Base-by-base conservation (phyloP, 257 asterid species). In the Plectranthus barbatus region DNA sequence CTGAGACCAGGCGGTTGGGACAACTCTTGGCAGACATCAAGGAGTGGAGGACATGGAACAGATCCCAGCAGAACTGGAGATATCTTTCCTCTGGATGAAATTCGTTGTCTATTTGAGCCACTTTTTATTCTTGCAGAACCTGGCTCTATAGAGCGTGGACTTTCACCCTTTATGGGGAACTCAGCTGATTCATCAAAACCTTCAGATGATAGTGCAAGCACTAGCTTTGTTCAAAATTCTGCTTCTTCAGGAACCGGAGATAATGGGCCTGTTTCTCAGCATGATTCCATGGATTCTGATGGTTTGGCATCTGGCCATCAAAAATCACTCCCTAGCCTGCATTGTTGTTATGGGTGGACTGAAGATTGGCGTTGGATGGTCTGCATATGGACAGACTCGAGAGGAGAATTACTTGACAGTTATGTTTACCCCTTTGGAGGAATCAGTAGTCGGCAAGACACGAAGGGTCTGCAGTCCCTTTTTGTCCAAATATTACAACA, bases 331-430 rank as follows among this genome's bases (percentile, higher is more conserved):
- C 94, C 98, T 19, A 86, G 93, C 72, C 78, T 93, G 74, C 99
- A 93, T 76, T 93, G 99, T 76, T 90, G 99, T 80, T 93, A 93
- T 78, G 99, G 96, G 47, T 93, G 99, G 99, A 90, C 97, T 54
- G 99, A 93, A 73, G 99, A 93, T 83, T 93, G 99, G 99, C 96
- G 97, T 40, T 93, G 99, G 97, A 75, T 93, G 87, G 94, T 90
- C 53, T 87, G 90, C 80, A 71, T 93, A 65, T 93, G 99, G 99
- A 93, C 99, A 24, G 99, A 93, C 69, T 83, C 99, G 9, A 84
- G 99, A 76, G 97, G 97, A 36, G 99, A 93, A 73, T 76, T 93
- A 80, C 94, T 93, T 8, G 99, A 93, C 78, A 85, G 91, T 77
- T 81, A 77, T 74, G 85, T 87, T 46, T 90, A 90, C 79, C 97